Evolutionary conservation across 2,329 filamentous ascomycete species (phyloP).

Genomic region (Zymoseptoria ardabiliae): DNA sequence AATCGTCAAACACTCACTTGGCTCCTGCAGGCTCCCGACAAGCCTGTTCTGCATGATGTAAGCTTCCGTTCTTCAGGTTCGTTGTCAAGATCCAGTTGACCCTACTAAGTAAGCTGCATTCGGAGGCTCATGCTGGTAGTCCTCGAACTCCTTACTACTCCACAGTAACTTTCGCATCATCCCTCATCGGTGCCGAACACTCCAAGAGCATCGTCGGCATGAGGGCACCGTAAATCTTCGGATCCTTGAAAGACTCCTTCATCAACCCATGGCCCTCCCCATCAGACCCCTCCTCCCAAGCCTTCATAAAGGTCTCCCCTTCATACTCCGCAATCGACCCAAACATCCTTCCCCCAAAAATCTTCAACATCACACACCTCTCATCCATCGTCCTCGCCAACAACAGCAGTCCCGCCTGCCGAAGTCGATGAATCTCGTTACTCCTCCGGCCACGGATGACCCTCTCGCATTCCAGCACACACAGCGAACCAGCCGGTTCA

Average conservation of each 20-base stretch:
- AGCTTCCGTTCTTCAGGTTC: no score
- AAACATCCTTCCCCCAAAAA: background rate
- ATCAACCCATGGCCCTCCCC: background rate
- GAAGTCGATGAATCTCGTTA: background rate
- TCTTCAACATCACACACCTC: background rate
- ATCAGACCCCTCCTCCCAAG: background rate
- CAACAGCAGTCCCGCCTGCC: background rate
- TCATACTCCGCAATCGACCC: background rate
- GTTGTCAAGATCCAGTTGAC: no score
- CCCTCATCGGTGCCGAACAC: background rate
- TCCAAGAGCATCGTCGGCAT: background rate
- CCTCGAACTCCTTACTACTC: no score
- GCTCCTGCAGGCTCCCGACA: no score
- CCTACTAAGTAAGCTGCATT: no score
- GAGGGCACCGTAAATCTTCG: background rate
- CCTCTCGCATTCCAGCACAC: background rate
- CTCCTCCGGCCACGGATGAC: no score
- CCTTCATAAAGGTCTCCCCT: background rate
- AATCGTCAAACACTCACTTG: no score
- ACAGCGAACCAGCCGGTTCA: background rate
- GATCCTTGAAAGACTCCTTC: background rate
- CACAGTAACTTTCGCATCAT: background rate
- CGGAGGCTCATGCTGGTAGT: no score
- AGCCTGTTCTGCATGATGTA: no score
- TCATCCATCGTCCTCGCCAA: constrained; percentile 1